Conservation (phyloP, 2,329 filamentous ascomycete species). For the Aspergillus versicolor region DNA sequence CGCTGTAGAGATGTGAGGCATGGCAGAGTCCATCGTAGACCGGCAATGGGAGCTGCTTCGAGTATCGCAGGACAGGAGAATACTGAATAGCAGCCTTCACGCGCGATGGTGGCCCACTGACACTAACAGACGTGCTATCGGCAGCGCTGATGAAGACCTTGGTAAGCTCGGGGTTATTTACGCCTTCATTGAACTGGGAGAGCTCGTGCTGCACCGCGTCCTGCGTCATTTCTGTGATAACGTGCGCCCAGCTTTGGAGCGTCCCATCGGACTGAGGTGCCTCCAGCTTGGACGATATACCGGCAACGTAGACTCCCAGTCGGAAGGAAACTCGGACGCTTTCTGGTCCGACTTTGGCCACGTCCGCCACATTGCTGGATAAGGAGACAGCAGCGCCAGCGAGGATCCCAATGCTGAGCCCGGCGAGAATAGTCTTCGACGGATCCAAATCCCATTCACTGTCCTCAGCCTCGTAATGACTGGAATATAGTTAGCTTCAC, state of each 20-base stretch:
- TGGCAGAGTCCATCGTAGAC: slow-evolving; percentile 26
- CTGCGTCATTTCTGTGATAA: slow-evolving; percentile 5
- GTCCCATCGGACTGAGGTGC: slow-evolving; percentile 27
- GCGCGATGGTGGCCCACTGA: slow-evolving; percentile 25
- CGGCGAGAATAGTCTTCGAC: slow-evolving; percentile 35
- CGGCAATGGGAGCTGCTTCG: slow-evolving; percentile 19
- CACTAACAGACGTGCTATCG: slow-evolving; percentile 19
- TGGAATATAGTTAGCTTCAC: background rate
- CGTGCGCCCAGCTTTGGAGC: slow-evolving; percentile 14
- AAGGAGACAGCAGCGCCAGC: slow-evolving; percentile 45
- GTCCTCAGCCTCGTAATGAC: slow-evolving; percentile 30
- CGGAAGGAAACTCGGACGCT: slow-evolving; percentile 47
- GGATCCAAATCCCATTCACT: slow-evolving; percentile 22
- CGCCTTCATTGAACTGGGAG: slow-evolving; percentile 2
- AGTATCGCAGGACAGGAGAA: slow-evolving; percentile 16
- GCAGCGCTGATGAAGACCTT: slow-evolving; percentile 23
- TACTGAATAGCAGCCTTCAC: slow-evolving; percentile 17
- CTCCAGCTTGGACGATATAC: slow-evolving; percentile 33
- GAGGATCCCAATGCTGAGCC: slow-evolving; percentile 49
- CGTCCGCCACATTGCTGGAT: slow-evolving; percentile 38
- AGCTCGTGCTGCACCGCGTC: slow-evolving; percentile 10
- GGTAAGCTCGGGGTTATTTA: slow-evolving; percentile 13
- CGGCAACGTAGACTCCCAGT: slow-evolving; percentile 32
- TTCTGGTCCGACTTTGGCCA: slow-evolving; percentile 44
- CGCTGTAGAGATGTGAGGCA: slow-evolving; percentile 48